Base-by-base conservation (phyloP, 1,284 basidiomycete species). In the Malassezia vespertilionis region DNA sequence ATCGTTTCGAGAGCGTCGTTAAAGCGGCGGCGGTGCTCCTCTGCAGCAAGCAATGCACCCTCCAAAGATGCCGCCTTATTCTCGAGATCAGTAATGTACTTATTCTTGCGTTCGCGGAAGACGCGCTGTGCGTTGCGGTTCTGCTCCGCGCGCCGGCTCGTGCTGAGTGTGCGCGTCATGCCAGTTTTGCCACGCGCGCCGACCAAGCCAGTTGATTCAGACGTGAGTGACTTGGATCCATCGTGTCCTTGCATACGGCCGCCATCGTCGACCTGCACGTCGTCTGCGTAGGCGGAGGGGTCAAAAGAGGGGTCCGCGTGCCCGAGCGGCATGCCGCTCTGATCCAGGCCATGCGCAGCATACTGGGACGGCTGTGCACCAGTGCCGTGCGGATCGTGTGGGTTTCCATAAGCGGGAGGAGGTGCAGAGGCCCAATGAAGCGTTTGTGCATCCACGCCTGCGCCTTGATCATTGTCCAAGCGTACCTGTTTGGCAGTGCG, bases 81-180 rank as follows among this genome's bases (percentile, higher is more conserved):
- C 18, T 44, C 44, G 7, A 44, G 44, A 24, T 44, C 44, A 3
- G 51, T 31, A 32, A 55, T 52, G 24, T 48, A 52, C 42, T 53
- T 45, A 47, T 57, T 54, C 30, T 54, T 48, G 17, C 56, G 36
- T 40, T 54, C 56, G n/a, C 56, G 43, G 40, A 57, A 57, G 11
- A 54, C 56, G 28, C 56, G 53, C 32, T 57, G 56, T 11, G 56
- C 56, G 18, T 52, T 52, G 17, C 56, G 56, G 33, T 57, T 57
- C 41, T 57, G 56, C 28, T 54, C 56, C 5, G 64, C 64, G 5
- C 64, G 58, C 33, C 64, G 64, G 17, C 57, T 55, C 7, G 57
- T 61, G 30, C 46, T 53, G 8, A 67, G 54, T 23, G 57, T 54
- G 14, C 61, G 56, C 0, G 53, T 51, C 48, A 51, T 51, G 21